Evolutionary conservation across 148 eudicot genomes (phyloP), one percentile per base, ranked within the genome.

Genomic region (Salicornia ramosissima): DNA sequence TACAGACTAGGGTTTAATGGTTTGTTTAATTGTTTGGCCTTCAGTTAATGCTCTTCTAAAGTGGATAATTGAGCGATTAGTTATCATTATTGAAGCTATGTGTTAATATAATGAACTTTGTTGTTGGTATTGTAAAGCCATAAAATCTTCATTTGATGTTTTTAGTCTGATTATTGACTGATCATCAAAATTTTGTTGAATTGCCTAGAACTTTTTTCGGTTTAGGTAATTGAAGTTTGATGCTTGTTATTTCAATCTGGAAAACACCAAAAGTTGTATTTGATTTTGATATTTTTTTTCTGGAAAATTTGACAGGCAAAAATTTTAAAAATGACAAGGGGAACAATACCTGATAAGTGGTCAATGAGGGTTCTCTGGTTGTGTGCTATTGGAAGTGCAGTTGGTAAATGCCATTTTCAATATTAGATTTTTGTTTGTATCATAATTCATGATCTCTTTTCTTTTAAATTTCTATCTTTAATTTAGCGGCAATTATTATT

Each of bases 311-410:
- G 25, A 39, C 33, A 21, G 42, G 49, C 59, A 62, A 31, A 39
- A 45, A 24, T n/a, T n/a, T n/a, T n/a, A n/a, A 69, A 63, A 56
- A 92, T 92, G 97, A 64, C 79, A 26, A 80, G 97, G 71, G 97
- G 97, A 72, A 78, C 75, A 34, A 82, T 92, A 66, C 77, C 84
- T 71, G 96, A 92, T 82, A 89, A 80, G 77, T 92, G 97, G 97
- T 89, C 97, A 29, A 81, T 80, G 81, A 86, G 96, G 82, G 33
- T 87, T 71, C 88, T 92, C 1, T 92, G 97, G 96, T 58, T 70
- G 13, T 83, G 88, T 80, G 97, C 97, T 54, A 25, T 92, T 65
- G 97, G 97, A 78, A 92, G 91, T 79, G 97, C 88, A 39, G 36
- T 84, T 52, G 81, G 97, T 89, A 84, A 42, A 73, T 39, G 24